These are phyloP conservation scores for thale cress (Arabidopsis thaliana) DNA, from an alignment of 345 rosid species.

Conservation along the genomic window TAIR10.1 NC_003076.8:15411501-15412000, in stretches of 20 bases:
- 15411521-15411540: not conserved
- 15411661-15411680: not conserved
- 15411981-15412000: not conserved
- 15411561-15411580: too few relatives aligned
- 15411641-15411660: not conserved
- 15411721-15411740: not conserved
- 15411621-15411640: too few relatives aligned
- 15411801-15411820: not conserved
- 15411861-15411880: not conserved
- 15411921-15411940: not conserved
- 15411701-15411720: not conserved
- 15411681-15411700: not conserved
- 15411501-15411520: too few relatives aligned
- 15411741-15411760: not conserved
- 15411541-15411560: too few relatives aligned
- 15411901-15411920: constrained; percentile 11
- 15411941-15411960: not conserved
- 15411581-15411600: too few relatives aligned
- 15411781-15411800: too few relatives aligned
- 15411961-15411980: constrained; percentile 6
- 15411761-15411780: not conserved
- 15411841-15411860: too few relatives aligned
- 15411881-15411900: constrained; percentile 2
- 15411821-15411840: not conserved
- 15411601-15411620: too few relatives aligned